These are phyloP conservation scores for Globisporangium megalacanthum DNA, from an alignment of 352 stramenopile species.

Conservation along the genomic window DNA sequence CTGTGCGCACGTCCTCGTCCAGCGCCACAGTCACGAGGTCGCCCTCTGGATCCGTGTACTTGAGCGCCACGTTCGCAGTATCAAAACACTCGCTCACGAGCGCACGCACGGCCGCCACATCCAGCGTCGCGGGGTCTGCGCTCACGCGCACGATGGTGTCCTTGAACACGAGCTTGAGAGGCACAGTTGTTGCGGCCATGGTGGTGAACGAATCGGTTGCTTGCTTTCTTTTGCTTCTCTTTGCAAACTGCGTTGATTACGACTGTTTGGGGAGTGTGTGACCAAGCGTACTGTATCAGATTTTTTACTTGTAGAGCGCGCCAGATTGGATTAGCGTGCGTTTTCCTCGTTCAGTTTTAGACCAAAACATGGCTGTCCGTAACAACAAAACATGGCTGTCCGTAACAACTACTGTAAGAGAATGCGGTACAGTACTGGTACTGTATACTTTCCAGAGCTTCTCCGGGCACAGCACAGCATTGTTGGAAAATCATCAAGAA, in stretches of 20 bases:
- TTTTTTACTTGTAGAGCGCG: no score
- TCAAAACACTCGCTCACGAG: constrained; percentile 58
- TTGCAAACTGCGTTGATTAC: no score
- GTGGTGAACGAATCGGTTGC: background rate
- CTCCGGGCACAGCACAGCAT: no score
- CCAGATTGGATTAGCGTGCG: background rate
- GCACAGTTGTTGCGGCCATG: constrained; percentile 17
- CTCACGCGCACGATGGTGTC: constrained; percentile 69
- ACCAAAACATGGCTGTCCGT: no score
- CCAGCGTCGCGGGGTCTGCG: constrained; percentile 46
- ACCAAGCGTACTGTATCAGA: no score
- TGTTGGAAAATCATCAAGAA: no score
- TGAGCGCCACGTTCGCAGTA: constrained; percentile 47
- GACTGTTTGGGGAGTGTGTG: no score
- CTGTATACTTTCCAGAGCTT: no score
- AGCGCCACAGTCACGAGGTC: constrained; percentile 62
- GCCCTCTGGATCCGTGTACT: constrained; percentile 74
- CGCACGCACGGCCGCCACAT: constrained; percentile 30
- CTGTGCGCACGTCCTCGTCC: constrained; percentile 57
- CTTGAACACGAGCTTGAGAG: constrained; percentile 76
- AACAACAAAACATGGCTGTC: background rate
- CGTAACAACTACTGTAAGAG: no score
- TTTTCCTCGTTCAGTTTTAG: no score
- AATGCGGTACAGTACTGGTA: no score
- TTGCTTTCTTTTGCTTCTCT: background rate